Conservation (phyloP, 345 rosid genomes). For the Eutrema yunnanense region DNA sequence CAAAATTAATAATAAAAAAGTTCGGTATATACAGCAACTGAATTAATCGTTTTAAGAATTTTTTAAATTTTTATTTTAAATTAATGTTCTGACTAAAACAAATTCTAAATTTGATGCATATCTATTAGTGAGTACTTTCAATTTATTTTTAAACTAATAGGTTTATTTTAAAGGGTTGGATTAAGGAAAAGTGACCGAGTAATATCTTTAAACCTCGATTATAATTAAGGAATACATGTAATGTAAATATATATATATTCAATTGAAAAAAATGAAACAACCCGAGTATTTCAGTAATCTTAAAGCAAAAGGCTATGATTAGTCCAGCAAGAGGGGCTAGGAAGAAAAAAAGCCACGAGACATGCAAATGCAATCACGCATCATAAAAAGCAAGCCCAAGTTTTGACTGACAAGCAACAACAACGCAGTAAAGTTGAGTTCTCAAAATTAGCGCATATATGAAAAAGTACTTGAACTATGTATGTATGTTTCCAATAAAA, state of each 20-base stretch:
- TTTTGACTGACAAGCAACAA: slow-evolving; percentile 33
- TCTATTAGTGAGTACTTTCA: neutral
- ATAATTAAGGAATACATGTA: neutral
- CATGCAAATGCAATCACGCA: slow-evolving; percentile 32
- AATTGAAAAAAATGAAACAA: neutral
- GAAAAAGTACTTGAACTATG: slow-evolving; percentile 15
- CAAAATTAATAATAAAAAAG: no score
- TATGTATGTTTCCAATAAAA: slow-evolving; percentile 20
- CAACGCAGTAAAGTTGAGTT: slow-evolving; percentile 28
- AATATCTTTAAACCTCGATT: neutral
- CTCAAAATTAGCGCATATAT: slow-evolving; percentile 27
- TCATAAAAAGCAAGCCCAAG: slow-evolving; percentile 19
- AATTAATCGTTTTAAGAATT: no score
- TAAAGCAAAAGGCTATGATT: slow-evolving; percentile 28
- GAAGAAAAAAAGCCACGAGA: slow-evolving; percentile 21
- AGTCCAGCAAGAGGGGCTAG: slow-evolving; percentile 27
- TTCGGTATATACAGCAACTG: no score
- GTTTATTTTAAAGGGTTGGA: neutral
- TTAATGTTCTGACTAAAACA: neutral
- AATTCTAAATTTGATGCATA: neutral
- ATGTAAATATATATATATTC: neutral
- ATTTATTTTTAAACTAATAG: neutral
- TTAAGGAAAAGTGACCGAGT: neutral
- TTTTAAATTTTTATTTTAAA: no score
- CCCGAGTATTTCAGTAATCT: slow-evolving; percentile 1